These are phyloP conservation scores for Penicillium sp. DNA, from an alignment of 2,329 filamentous ascomycete species.

Conservation along the genomic window DNA sequence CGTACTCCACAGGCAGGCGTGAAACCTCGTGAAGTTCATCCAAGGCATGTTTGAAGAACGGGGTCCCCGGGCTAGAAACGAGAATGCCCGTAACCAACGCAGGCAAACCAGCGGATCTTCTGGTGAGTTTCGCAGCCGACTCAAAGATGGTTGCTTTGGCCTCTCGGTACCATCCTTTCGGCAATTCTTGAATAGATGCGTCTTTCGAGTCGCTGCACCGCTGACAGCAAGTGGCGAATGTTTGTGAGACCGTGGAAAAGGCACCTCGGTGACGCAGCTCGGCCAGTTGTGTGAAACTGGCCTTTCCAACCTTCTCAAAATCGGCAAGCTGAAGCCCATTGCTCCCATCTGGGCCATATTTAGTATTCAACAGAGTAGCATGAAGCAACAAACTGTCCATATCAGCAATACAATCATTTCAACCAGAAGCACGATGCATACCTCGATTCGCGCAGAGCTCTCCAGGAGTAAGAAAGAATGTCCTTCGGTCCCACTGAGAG, in stretches of 20 bases:
- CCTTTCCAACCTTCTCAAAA: slow-evolving; percentile 65
- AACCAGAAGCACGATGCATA: slow-evolving; percentile 37
- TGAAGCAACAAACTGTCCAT: slow-evolving; percentile 67
- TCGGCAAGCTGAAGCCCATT: slow-evolving; percentile 53
- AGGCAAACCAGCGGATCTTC: slow-evolving; percentile 88
- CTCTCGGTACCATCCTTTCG: slow-evolving; percentile 67
- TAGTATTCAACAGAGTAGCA: slow-evolving; percentile 56
- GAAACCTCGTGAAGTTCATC: slow-evolving; percentile 42
- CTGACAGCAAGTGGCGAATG: slow-evolving; percentile 78
- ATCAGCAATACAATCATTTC: slow-evolving; percentile 19
- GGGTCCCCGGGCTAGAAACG: slow-evolving; percentile 55
- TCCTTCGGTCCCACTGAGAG: slow-evolving; percentile 78
- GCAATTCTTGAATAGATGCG: slow-evolving; percentile 46
- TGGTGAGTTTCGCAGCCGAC: slow-evolving; percentile 75
- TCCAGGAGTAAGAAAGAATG: slow-evolving; percentile 89
- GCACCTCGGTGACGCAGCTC: slow-evolving; percentile 85
- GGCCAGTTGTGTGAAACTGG: slow-evolving; percentile 80
- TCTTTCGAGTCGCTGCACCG: slow-evolving; percentile 56
- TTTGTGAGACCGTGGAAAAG: slow-evolving; percentile 87
- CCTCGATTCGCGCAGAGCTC: slow-evolving; percentile 93
- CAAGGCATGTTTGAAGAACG: slow-evolving; percentile 43
- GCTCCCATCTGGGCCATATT: slow-evolving; percentile 45
- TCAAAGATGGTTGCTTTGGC: slow-evolving; percentile 69
- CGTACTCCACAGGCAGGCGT: slow-evolving; percentile 29
- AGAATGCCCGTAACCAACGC: slow-evolving; percentile 81